phyloP scores from a whole-genome alignment of 148 eudicot species.

The Pouteria glomerata region DNA sequence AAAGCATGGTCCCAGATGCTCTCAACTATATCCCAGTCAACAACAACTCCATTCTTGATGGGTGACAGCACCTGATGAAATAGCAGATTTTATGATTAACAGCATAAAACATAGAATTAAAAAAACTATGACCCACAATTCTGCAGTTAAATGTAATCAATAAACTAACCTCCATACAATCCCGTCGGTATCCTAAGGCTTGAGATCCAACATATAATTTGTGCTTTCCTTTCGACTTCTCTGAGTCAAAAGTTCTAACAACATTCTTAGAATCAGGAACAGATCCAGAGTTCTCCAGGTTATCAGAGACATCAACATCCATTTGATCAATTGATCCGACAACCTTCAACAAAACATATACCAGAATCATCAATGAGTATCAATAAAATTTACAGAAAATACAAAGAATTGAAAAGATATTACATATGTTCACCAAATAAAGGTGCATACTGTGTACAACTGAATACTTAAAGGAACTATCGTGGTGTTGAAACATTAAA shows the following conservation, averaged over 20 bases:
- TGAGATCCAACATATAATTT: constrained; percentile 91
- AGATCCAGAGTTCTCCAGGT: constrained; percentile 55
- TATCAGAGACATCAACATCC: constrained; percentile 77
- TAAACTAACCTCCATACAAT: constrained; percentile 84
- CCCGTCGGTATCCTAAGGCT: constrained; percentile 83
- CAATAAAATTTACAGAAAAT: not conserved
- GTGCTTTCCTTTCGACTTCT: constrained; percentile 68
- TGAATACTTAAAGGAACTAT: too few relatives aligned
- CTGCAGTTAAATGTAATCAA: constrained; percentile 4
- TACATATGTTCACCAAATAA: not conserved
- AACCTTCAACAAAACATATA: constrained; percentile 47
- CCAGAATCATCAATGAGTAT: not conserved
- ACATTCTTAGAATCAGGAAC: constrained; percentile 53
- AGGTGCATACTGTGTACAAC: too few relatives aligned
- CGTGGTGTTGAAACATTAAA: too few relatives aligned
- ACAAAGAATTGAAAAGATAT: not conserved
- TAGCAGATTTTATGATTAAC: not conserved
- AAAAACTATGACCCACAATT: not conserved
- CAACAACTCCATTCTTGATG: constrained; percentile 80
- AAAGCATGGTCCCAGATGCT: constrained; percentile 95
- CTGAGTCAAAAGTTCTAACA: too few relatives aligned
- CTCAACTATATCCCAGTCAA: constrained; percentile 95
- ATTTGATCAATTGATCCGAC: constrained; percentile 87
- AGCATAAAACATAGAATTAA: not conserved
- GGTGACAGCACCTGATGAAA: constrained; percentile 70